phyloP scores from a whole-genome alignment of 495 filamentous ascomycete genomes.

The Baudoinia panamericana region DNA sequence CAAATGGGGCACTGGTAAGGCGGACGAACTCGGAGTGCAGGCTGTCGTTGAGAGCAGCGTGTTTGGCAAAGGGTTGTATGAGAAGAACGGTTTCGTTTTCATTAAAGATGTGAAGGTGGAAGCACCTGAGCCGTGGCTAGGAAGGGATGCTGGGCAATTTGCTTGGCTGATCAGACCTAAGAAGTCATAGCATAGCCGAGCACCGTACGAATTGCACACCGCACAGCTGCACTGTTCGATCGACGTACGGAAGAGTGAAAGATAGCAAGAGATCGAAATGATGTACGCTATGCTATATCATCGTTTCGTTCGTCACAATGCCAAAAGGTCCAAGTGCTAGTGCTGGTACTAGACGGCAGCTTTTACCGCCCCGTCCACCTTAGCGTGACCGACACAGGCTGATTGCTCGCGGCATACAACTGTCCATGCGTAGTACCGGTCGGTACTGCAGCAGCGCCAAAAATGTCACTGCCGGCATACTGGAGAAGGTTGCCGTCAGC shows the following conservation, averaged over 20 bases:
- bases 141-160: background rate
- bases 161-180: slow-evolving; percentile 11
- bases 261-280: too few relatives aligned
- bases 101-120: slow-evolving; percentile 4
- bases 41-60: slow-evolving; percentile 34
- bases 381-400: too few relatives aligned
- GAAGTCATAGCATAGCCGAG: too few relatives aligned
- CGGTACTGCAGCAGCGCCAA: background rate
- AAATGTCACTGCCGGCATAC: background rate
- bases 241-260: too few relatives aligned
- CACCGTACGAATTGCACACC: too few relatives aligned
- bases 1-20: slow-evolving; percentile 34
- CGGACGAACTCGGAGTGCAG: slow-evolving; percentile 31
- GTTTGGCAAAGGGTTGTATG: slow-evolving; percentile 32
- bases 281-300: too few relatives aligned
- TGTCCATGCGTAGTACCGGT: background rate
- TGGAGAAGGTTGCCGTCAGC: background rate
- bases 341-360: too few relatives aligned
- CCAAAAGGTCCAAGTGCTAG: too few relatives aligned
- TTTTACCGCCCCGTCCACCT: too few relatives aligned
- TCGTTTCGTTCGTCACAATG: too few relatives aligned
- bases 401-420: background rate
- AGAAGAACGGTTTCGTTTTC: slow-evolving; percentile 27
- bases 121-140: slow-evolving; percentile 1
- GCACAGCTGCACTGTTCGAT: too few relatives aligned